phyloP scores from a whole-genome alignment of 352 stramenopile species.

The Elongisporangium undulatum region DNA sequence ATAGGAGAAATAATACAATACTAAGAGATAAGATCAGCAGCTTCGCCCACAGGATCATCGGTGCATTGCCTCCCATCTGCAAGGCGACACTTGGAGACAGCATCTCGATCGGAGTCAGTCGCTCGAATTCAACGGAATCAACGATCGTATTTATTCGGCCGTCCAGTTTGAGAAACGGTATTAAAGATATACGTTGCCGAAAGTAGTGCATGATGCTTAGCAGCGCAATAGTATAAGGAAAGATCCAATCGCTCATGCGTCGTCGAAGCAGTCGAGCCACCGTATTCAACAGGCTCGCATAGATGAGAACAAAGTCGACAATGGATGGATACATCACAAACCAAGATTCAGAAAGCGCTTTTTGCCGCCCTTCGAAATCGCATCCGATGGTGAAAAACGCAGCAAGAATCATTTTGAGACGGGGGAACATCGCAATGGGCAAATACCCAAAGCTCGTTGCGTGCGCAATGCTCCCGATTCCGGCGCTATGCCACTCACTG shows the following conservation, averaged over 20 bases:
- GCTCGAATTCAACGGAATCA: too few relatives aligned
- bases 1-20: constrained; percentile 1
- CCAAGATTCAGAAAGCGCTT: constrained; percentile 2
- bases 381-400: constrained; percentile 6
- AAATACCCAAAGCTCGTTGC: not conserved
- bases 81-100: too few relatives aligned
- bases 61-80: too few relatives aligned
- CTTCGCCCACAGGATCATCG: too few relatives aligned
- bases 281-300: constrained; percentile 8
- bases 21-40: too few relatives aligned
- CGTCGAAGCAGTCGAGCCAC: not conserved
- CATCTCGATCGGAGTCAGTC: too few relatives aligned
- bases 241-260: too few relatives aligned
- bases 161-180: too few relatives aligned
- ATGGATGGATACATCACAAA: constrained; percentile 10
- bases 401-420: constrained; percentile 5
- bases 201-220: constrained; percentile 10
- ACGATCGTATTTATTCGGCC: too few relatives aligned
- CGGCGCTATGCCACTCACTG: constrained; percentile 1
- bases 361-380: constrained; percentile 6
- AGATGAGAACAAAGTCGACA: constrained; percentile 7
- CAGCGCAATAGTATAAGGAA: constrained; percentile 4
- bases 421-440: constrained; percentile 1
- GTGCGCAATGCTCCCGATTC: constrained; percentile 13
- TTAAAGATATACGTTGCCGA: not conserved